Percentiles rank a stretch among this genome's conserved stretches.
Evolutionary conservation across 768 basidiomycete species (phyloP).

Genomic region (Mycena pura): DNA sequence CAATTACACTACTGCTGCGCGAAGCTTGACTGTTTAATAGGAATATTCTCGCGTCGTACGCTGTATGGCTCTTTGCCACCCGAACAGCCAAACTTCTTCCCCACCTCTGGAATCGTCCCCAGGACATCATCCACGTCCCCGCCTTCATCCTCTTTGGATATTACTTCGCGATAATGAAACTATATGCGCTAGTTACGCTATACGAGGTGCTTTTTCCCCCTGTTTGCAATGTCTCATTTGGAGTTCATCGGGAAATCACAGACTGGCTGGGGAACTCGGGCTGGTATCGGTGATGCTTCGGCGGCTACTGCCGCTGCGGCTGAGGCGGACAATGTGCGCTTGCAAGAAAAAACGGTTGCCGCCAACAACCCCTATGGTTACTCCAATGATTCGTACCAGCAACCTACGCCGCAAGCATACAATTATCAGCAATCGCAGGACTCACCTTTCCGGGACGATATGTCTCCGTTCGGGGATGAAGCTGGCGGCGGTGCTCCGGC

Average conservation of each 20-base stretch:
- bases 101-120: conserved; percentile 78
- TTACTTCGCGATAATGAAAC: conserved; percentile 94
- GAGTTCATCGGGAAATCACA: conserved; percentile 34
- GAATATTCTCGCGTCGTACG: conserved; percentile 73
- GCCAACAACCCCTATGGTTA: conserved; percentile 22
- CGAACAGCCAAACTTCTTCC: conserved; percentile 84
- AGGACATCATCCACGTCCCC: conserved; percentile 83
- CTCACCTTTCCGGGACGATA: conserved; percentile 25
- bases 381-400: conserved; percentile 36
- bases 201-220: conserved; percentile 69
- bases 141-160: conserved; percentile 90
- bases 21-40: conserved; percentile 38
- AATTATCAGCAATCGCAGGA: conserved; percentile 19
- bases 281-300: conserved; percentile 86
- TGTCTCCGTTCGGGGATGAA: conserved; percentile 26
- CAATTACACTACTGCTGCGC: conserved; percentile 3
- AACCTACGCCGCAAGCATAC: conserved; percentile 27
- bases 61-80: conserved; percentile 74
- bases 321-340: conserved; percentile 41
- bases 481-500: background rate
- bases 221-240: background rate
- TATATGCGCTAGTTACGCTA: conserved; percentile 88
- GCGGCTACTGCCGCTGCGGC: conserved; percentile 77
- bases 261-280: conserved; percentile 96
- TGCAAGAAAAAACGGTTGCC: conserved; percentile 34